phyloP scores from a whole-genome alignment of 805 yeast species.

The Barnettozyma siamensis region DNA sequence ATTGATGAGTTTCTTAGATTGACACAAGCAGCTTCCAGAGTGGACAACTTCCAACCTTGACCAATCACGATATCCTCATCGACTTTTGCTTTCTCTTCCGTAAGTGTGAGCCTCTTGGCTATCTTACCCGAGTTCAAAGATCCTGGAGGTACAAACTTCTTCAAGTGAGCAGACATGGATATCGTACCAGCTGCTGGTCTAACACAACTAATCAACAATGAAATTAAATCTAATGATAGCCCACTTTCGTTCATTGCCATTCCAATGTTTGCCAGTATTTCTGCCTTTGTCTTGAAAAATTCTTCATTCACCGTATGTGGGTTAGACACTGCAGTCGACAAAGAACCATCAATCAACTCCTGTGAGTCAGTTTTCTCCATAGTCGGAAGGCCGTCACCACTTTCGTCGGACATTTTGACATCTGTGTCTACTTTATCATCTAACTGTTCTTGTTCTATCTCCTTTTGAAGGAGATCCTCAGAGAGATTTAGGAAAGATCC shows the following conservation, averaged over 20 bases:
- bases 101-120: slow-evolving; percentile 13
- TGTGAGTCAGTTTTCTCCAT: background rate
- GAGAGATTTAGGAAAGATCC: slow-evolving; percentile 53
- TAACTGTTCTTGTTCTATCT: slow-evolving; percentile 29
- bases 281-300: slow-evolving; percentile 46
- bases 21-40: slow-evolving; percentile 50
- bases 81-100: slow-evolving; percentile 19
- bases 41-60: slow-evolving; percentile 79
- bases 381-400: background rate
- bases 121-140: slow-evolving; percentile 51
- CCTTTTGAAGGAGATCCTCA: slow-evolving; percentile 44
- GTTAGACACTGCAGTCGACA: background rate
- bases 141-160: slow-evolving; percentile 68
- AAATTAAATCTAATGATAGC: slow-evolving; percentile 78
- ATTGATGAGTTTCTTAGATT: slow-evolving; percentile 46
- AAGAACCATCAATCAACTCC: background rate
- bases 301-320: slow-evolving; percentile 24
- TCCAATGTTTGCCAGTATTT: slow-evolving; percentile 46
- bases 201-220: slow-evolving; percentile 70
- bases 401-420: background rate
- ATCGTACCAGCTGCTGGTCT: slow-evolving; percentile 83
- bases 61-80: slow-evolving; percentile 25
- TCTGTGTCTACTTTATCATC: slow-evolving; percentile 7
- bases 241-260: slow-evolving; percentile 86
- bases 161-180: slow-evolving; percentile 82